Conservation (phyloP, 2,329 filamentous ascomycete species). For the Fusarium sp. region DNA sequence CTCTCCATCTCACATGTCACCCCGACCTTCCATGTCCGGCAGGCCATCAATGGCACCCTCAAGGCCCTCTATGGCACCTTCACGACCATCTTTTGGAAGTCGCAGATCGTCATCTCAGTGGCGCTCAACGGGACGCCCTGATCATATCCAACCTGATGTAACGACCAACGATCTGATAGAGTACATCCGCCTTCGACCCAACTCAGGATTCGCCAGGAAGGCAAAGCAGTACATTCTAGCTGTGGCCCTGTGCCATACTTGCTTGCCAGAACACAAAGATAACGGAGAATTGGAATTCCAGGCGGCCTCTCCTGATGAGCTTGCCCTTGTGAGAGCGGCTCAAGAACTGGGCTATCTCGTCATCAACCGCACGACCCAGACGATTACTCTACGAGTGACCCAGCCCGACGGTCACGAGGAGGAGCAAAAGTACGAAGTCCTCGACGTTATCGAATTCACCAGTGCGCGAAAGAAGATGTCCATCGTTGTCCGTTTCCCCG, state of each 20-base stretch:
- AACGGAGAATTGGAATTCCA: conserved; percentile 85
- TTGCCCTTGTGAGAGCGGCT: conserved; percentile 87
- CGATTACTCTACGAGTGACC: conserved; percentile 69
- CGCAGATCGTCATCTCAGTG: conserved; percentile 66
- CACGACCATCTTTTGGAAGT: conserved; percentile 51
- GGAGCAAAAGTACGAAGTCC: conserved; percentile 80
- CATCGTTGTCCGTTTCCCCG: conserved; percentile 87
- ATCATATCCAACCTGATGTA: conserved; percentile 69
- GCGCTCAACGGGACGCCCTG: conserved; percentile 65
- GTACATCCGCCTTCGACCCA: conserved; percentile 82
- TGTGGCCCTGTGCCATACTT: conserved; percentile 91
- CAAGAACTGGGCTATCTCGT: conserved; percentile 88
- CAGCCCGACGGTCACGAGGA: conserved; percentile 57
- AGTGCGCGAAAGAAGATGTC: conserved; percentile 94
- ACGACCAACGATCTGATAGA: conserved; percentile 82
- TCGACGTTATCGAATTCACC: conserved; percentile 93
- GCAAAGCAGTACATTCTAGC: conserved; percentile 87
- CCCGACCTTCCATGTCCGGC: conserved; percentile 40
- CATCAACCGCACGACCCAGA: conserved; percentile 79
- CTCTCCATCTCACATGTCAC: conserved; percentile 51
- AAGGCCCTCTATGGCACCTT: conserved; percentile 48
- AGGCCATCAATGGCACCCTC: conserved; percentile 49
- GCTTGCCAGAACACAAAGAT: conserved; percentile 81
- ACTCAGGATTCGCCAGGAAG: conserved; percentile 83
- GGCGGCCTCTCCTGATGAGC: conserved; percentile 90